phyloP scores from a whole-genome alignment of 2,329 filamentous ascomycete genomes.

The Cladosporium oxysporum region DNA sequence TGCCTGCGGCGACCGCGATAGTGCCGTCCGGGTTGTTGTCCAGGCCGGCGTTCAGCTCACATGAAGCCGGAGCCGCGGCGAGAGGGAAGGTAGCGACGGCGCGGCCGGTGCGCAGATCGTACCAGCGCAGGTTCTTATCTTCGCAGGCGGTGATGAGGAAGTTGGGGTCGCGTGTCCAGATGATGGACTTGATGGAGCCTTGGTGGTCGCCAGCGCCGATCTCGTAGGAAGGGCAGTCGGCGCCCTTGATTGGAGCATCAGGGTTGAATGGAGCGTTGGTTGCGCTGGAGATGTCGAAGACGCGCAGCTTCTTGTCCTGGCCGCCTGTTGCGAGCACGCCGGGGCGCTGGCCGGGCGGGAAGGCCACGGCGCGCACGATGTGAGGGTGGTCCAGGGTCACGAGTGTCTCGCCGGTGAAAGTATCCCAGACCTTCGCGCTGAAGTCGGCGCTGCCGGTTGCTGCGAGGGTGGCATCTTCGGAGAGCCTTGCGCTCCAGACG shows the following conservation, averaged over 20 bases:
- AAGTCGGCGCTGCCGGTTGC: conserved; percentile 96
- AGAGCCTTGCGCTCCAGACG: conserved; percentile 93
- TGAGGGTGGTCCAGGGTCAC: conserved; percentile 89
- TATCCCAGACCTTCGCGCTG: conserved; percentile 91
- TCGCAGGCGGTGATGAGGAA: conserved; percentile 86
- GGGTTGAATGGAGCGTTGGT: conserved; percentile 20
- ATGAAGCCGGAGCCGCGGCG: conserved; percentile 85
- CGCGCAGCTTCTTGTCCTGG: conserved; percentile 92
- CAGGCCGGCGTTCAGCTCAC: conserved; percentile 77
- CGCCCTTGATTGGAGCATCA: neutral
- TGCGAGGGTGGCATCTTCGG: conserved; percentile 81
- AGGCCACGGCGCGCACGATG: conserved; percentile 91
- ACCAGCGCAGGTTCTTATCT: conserved; percentile 92
- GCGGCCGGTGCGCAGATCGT: conserved; percentile 76
- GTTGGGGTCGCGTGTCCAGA: conserved; percentile 81
- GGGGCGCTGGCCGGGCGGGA: conserved; percentile 65
- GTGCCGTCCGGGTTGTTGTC: conserved; percentile 64
- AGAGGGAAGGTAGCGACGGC: conserved; percentile 76
- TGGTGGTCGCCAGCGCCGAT: conserved; percentile 83
- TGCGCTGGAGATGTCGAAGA: conserved; percentile 76
- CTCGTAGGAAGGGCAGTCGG: conserved; percentile 69
- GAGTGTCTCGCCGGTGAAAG: conserved; percentile 85
- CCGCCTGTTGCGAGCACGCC: conserved; percentile 86
- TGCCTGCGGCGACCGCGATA: conserved; percentile 89
- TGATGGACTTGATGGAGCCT: conserved; percentile 91